Evolutionary conservation across 495 filamentous ascomycete species (phyloP).

Genomic region (Aspergillus kassunensis): DNA sequence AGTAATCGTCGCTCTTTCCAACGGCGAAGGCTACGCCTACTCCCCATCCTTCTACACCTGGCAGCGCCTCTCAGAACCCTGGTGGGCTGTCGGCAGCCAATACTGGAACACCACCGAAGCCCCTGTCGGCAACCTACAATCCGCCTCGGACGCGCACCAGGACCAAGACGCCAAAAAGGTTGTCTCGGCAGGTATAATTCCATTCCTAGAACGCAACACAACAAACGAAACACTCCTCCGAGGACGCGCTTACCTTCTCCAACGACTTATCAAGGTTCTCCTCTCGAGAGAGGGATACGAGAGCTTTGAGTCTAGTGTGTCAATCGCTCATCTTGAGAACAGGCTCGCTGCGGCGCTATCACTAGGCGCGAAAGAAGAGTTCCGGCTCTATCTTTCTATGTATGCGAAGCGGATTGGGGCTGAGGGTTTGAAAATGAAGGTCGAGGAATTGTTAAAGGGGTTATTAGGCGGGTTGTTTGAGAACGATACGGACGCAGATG

Average conservation of each 20-base stretch:
- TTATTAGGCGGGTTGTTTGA: constrained; percentile 68
- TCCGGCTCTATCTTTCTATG: constrained; percentile 87
- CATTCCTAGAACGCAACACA: constrained; percentile 87
- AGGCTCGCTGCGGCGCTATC: constrained; percentile 83
- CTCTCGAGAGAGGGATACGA: constrained; percentile 86
- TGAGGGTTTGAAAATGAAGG: constrained; percentile 79
- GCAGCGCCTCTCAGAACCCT: constrained; percentile 89
- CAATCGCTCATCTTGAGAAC: constrained; percentile 94
- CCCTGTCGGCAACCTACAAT: constrained; percentile 71
- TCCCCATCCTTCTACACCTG: constrained; percentile 78
- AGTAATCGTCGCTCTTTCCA: constrained; percentile 79
- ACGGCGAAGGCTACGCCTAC: constrained; percentile 91
- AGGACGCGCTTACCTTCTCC: constrained; percentile 82
- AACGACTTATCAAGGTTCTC: constrained; percentile 81
- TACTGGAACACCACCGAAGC: constrained; percentile 97
- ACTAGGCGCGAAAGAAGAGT: constrained; percentile 84
- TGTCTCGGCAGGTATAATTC: constrained; percentile 89
- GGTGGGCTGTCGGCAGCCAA: constrained; percentile 97
- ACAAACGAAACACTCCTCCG: constrained; percentile 90
- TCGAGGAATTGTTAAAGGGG: constrained; percentile 82
- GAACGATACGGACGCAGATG: constrained; percentile 23
- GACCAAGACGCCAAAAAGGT: constrained; percentile 51
- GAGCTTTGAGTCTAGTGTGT: constrained; percentile 83
- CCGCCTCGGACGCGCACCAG: constrained; percentile 51
- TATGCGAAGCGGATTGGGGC: constrained; percentile 93